phyloP scores from a whole-genome alignment of 176 grass and related monocot genomes.

The Oryza brachyantha region DNA sequence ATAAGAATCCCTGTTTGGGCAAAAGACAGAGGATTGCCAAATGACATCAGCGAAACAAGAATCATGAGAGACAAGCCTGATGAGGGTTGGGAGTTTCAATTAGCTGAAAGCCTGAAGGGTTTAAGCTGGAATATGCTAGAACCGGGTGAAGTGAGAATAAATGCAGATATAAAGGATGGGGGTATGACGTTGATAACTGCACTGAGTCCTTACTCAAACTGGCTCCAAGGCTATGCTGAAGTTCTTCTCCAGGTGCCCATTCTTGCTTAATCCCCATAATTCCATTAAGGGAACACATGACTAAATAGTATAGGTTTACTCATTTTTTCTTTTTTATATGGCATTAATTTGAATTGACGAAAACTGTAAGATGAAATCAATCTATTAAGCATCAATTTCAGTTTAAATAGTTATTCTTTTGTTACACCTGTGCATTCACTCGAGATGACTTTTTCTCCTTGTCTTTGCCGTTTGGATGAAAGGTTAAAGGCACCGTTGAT shows the following conservation, averaged over 20 bases:
- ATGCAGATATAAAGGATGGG: constrained; percentile 98
- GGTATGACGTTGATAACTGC: constrained; percentile 95
- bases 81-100: constrained; percentile 90
- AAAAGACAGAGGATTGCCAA: constrained; percentile 59
- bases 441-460: constrained; percentile 21
- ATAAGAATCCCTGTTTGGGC: constrained; percentile 91
- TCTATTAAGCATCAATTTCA: constrained; percentile 26
- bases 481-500: constrained; percentile 97
- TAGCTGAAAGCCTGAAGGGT: constrained; percentile 95
- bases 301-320: neutral
- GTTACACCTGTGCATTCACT: constrained; percentile 4
- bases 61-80: constrained; percentile 75
- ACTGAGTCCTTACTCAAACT: constrained; percentile 82
- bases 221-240: constrained; percentile 97
- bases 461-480: constrained; percentile 30
- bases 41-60: constrained; percentile 77
- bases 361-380: constrained; percentile 19
- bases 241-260: constrained; percentile 81
- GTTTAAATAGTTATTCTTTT: constrained; percentile 14
- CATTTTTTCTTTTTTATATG: neutral
- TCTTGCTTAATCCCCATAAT: constrained; percentile 16
- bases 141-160: constrained; percentile 84
- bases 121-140: constrained; percentile 92
- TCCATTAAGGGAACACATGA: constrained; percentile 3
- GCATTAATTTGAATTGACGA: neutral